Evolutionary conservation across 805 yeast genomes (phyloP), one percentile per base, ranked within the genome.

Genomic region (Lipomyces sp.): DNA sequence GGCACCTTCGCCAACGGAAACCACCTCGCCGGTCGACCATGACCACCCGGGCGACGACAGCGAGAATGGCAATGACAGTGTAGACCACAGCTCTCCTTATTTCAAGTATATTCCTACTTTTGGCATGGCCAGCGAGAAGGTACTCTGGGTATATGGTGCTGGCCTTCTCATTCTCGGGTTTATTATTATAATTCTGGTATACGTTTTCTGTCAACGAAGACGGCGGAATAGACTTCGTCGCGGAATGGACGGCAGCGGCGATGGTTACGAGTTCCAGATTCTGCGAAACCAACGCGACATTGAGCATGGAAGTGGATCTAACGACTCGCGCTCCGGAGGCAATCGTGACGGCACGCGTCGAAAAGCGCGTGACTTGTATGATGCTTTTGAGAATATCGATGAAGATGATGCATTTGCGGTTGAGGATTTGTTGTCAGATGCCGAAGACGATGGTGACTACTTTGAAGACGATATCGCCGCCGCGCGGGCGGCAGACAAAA

Each of bases 241-340:
- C 16, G 38, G 37, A 10, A 13, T 42, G 4, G 63, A 70, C 33
- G 70, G 78, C 59, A 70, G 81, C 63, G 68, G 80, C 59, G 76
- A 80, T 59, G 83, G 79, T 26, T 80, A 75, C 61, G 85, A 81
- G 62, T 81, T 81, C 61, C 84, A 81, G 61, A 76, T 81, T 41
- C 78, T 81, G 46, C 79, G 58, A 8, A 54, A 28, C n/a, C 29
- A 19, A 18, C 18, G 33, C n/a, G 58, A 39, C 21, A n/a, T 31
- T 37, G 50, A 29, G 44, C 40, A 13, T 13, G 35, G 32, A 16
- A 38, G 18, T 18, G 24, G 28, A 16, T 35, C 35, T 13, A 24
- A 22, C 16, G 36, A 10, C 11, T 21, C 16, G 7, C 31, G 31
- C 4, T 4, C 18, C 16, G 47, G 40, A 13, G 32, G 32, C 19